These are phyloP conservation scores for Amesomyces nigricolor DNA, from an alignment of 2,329 filamentous ascomycete genomes.

Conservation along the genomic window DNA sequence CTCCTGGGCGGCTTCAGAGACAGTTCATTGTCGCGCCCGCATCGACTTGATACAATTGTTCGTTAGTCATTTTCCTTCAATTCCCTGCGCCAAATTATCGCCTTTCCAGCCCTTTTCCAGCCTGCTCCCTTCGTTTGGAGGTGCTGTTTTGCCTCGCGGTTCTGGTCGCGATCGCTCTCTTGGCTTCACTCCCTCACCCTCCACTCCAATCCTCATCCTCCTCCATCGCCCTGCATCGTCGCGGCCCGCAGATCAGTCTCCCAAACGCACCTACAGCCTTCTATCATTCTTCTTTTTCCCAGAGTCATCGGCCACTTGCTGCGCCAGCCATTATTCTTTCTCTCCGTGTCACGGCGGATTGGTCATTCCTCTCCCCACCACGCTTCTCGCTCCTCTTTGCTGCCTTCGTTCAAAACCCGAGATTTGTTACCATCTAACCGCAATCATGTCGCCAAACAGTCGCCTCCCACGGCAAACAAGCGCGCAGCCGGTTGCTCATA, in stretches of 20 bases:
- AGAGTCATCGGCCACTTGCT: constrained; percentile 20
- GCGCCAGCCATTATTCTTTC: constrained; percentile 17
- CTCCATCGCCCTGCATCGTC: constrained; percentile 12
- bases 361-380: constrained; percentile 9
- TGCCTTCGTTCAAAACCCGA: constrained; percentile 27
- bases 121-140: constrained; percentile 9
- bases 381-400: constrained; percentile 22
- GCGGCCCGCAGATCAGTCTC: constrained; percentile 12
- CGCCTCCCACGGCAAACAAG: constrained; percentile 35
- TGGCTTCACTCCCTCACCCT: constrained; percentile 14
- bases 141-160: constrained; percentile 7
- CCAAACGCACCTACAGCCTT: constrained; percentile 1
- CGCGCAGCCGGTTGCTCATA: constrained; percentile 22
- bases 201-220: constrained; percentile 10
- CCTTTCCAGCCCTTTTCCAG: constrained; percentile 7
- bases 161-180: constrained; percentile 13
- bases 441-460: constrained; percentile 47
- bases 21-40: constrained; percentile 5
- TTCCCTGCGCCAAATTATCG: constrained; percentile 11
- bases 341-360: constrained; percentile 7
- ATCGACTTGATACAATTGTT: constrained; percentile 25
- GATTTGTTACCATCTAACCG: constrained; percentile 50
- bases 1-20: constrained; percentile 16
- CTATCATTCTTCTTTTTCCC: constrained; percentile 16
- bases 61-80: constrained; percentile 21